Base-by-base conservation (phyloP, 129 eudicot species). In the Flaveria sonorensis region DNA sequence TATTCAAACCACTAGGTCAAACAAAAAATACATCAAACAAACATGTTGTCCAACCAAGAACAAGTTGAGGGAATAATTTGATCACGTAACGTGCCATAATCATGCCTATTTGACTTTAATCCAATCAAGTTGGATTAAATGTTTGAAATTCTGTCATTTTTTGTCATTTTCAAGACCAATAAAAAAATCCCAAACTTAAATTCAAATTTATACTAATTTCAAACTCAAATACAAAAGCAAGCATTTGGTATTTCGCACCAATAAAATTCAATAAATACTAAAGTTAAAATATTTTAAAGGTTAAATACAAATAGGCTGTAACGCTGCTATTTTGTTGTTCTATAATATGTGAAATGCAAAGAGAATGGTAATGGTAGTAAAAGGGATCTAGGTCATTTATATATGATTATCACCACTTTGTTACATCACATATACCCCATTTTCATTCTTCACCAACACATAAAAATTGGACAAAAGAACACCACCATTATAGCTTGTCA, bases 351-450 rank as follows among this genome's bases (percentile, higher is more conserved):
- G 73, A 70, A 79, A 79, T 55, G 73, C 65, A 63, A 72, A 71
- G 64, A 42, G 72, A 63, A 56, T 62, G 55, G 77, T 71, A 53
- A 71, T 72, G 78, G 83, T 39, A 71, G 68, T 18, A 72, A 71
- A 79, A 79, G 73, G 68, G 73, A 51, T 62, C 78, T 72, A 39
- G 59, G 78, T 72, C 73, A 79, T 72, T 79, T 72, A 72, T 62
- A 61, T 72, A 79, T 69, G 56, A 69, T 57, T 57, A 57, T 70
- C 72, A 79, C 82, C 77, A 70, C 71, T 70, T 78, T 50, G 19
- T 60, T 63, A 52, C 59, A 72, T 71, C 47, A 71, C 51, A 62
- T 67, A 71, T 76, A 69, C 32, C 47, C 23, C 12, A 56, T 68
- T 42, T 77, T 46, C 32, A 47, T 75, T 26, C 71, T 10, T 69